phyloP scores from a whole-genome alignment of 1,284 basidiomycete genomes.

The Vanrija humicola region DNA sequence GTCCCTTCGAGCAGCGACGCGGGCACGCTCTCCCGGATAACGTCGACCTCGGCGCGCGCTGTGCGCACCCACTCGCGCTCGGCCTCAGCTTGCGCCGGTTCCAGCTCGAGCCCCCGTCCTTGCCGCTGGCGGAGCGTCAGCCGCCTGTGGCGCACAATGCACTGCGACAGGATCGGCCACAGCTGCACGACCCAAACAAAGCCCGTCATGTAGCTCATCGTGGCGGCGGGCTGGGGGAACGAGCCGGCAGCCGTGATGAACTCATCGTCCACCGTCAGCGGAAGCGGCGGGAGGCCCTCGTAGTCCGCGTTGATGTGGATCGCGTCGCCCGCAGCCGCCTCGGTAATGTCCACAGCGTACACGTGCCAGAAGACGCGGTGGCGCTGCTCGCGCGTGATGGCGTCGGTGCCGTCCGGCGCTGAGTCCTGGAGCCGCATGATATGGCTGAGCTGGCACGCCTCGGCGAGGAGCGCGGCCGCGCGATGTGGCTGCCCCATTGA shows the following conservation, averaged over 20 bases:
- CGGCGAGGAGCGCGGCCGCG: constrained; percentile 22
- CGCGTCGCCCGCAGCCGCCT: constrained; percentile 16
- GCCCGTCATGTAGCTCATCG: constrained; percentile 20
- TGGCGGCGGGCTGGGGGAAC: constrained; percentile 3
- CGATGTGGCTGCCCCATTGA: constrained; percentile 20
- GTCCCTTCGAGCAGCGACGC: neutral
- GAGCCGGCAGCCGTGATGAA: constrained; percentile 11
- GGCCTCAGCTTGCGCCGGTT: neutral
- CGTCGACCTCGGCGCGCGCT: neutral
- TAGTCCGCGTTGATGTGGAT: constrained; percentile 10
- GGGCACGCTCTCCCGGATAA: neutral
- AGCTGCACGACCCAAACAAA: constrained; percentile 16
- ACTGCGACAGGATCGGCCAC: constrained; percentile 20
- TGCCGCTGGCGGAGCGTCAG: neutral
- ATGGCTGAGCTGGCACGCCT: constrained; percentile 29
- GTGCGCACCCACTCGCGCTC: neutral
- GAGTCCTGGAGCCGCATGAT: constrained; percentile 18
- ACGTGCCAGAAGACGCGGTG: constrained; percentile 27
- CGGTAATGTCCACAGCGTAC: constrained; percentile 17
- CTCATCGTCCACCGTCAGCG: constrained; percentile 25
- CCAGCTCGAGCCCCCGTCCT: neutral
- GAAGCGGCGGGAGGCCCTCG: constrained; percentile 19
- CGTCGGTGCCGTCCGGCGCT: constrained; percentile 2
- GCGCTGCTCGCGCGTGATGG: constrained; percentile 27
- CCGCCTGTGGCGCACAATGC: constrained; percentile 19